These are phyloP conservation scores for Fonsecaea monophora DNA, from an alignment of 2,329 filamentous ascomycete genomes.

Conservation along the genomic window DNA sequence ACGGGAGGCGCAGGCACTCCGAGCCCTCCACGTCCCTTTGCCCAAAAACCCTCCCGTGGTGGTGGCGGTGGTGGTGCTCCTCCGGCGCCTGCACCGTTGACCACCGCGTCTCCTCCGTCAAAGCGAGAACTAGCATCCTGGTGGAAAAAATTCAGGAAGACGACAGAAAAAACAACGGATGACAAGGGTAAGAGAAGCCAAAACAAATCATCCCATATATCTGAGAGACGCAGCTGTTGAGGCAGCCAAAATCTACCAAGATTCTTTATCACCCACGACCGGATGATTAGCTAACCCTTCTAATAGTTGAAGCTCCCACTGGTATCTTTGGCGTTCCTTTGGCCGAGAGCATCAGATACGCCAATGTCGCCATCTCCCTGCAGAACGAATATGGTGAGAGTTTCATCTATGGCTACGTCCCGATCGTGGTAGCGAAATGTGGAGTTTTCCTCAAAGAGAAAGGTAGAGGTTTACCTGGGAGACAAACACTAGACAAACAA, in stretches of 20 bases:
- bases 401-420: conserved; percentile 98
- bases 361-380: conserved; percentile 96
- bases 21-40: conserved; percentile 31
- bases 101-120: conserved; percentile 73
- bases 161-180: conserved; percentile 64
- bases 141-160: conserved; percentile 95
- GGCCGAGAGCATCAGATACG: conserved; percentile 93
- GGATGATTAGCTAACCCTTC: conserved; percentile 24
- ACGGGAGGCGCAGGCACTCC: conserved; percentile 33
- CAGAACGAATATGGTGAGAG: conserved; percentile 90
- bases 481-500: conserved; percentile 34
- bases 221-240: neutral
- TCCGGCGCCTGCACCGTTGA: conserved; percentile 55
- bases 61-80: conserved; percentile 38
- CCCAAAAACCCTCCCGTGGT: conserved; percentile 39
- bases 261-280: neutral
- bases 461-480: conserved; percentile 64
- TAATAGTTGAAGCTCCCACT: conserved; percentile 31
- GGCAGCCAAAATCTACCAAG: neutral
- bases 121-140: conserved; percentile 91
- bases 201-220: neutral
- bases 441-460: conserved; percentile 98
- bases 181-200: conserved; percentile 61
- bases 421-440: conserved; percentile 97
- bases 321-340: conserved; percentile 96